Base-by-base conservation (phyloP, 1,139 yeast species). In the Spathaspora sp. region DNA sequence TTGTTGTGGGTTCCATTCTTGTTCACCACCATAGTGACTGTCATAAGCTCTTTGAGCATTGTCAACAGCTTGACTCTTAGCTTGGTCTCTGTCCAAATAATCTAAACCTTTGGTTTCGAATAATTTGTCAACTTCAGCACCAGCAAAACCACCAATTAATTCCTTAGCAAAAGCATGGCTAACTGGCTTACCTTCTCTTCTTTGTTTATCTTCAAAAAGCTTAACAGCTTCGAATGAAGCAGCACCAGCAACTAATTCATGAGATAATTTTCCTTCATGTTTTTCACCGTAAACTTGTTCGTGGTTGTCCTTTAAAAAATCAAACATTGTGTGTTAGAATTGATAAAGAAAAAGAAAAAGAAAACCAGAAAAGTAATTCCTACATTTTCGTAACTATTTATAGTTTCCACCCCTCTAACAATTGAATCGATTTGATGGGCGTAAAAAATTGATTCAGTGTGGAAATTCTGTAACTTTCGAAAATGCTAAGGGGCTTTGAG, bases 281-380 rank as follows among this genome's bases (percentile, higher is more conserved):
- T 57, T 41, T 13, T 55, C 62, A 45, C 68, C 67, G 60, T 65
- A 64, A 33, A 64, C 70, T 63, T 68, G 57, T 69, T 78, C 43
- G 69, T 70, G 4, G 87, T 80, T 7, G 79, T 76, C 51, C 80
- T 76, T 51, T 38, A 47, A 51, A 27, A 53, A 54, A 39, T 54
- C 61, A 43, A 58, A 57, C 58, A 58, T 57, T 31, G 17, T 31
- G 16, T 29, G 7, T 6, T 31, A 13, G 36, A 13, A n/a, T 29
- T 11, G 4, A 29, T 29, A 16, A 4, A 7, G 7, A 31, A 10
- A 31, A 7, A 31, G 15, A 13, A 31, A 6, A 15, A 7, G 13
- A 15, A 15, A 31, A 25, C 11, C 31, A 10, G 31, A 25, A 9
- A 25, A 25, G 11, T 11, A 3, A 27, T 11, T 11, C 13, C 13